Evolutionary conservation across 306 rosid genomes (phyloP).

Genomic region (barrel medic (Medicago truncatula)): DNA sequence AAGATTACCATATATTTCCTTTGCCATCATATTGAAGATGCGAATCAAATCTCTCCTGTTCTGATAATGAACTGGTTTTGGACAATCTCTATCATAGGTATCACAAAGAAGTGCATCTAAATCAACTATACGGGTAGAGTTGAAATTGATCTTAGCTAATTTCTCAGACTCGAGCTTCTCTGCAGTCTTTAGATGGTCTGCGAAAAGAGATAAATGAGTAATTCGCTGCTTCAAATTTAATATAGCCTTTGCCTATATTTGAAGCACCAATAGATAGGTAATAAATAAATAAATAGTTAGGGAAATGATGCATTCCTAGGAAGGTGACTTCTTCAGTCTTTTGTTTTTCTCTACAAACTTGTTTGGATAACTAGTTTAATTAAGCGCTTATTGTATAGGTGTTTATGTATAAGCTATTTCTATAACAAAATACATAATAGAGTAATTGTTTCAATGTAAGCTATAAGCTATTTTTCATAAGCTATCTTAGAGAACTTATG

Average conservation of each 20-base stretch:
- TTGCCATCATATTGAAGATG: constrained; percentile 50
- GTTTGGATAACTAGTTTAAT: neutral
- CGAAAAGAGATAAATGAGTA: constrained; percentile 27
- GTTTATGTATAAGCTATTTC: neutral
- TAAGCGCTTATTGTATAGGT: neutral
- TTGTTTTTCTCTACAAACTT: neutral
- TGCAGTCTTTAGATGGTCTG: constrained; percentile 41
- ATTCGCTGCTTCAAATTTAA: constrained; percentile 28
- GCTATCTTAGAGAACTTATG: neutral
- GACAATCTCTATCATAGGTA: constrained; percentile 38
- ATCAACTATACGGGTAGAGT: neutral
- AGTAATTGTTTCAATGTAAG: neutral
- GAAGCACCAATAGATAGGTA: neutral
- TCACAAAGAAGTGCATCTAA: constrained; percentile 52
- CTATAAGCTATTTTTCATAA: neutral
- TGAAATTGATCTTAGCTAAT: constrained; percentile 40
- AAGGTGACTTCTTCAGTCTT: constrained; percentile 3
- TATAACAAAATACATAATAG: neutral
- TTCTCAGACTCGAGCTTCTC: constrained; percentile 38
- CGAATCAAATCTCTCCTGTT: constrained; percentile 51
- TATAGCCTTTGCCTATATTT: constrained; percentile 1
- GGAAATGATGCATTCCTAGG: neutral
- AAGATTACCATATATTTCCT: constrained; percentile 55
- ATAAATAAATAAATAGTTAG: neutral
- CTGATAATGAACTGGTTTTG: constrained; percentile 52